phyloP scores from a whole-genome alignment of 176 grass and related monocot genomes.

The Hyparrhenia diplandra region DNA sequence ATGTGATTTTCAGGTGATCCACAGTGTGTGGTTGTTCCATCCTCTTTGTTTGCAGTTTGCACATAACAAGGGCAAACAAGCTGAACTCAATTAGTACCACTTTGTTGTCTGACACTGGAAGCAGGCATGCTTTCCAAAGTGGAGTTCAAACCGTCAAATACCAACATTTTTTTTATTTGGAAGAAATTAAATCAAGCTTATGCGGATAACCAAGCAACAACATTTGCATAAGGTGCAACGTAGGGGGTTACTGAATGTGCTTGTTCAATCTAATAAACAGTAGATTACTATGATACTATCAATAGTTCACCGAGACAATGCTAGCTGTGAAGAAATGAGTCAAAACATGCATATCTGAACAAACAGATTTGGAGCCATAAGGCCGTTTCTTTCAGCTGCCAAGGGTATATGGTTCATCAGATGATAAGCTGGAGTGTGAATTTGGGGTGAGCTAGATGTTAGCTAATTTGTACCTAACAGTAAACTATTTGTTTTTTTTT shows the following conservation, averaged over 20 bases:
- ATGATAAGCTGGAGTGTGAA: not conserved
- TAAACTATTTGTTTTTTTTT: too few species aligned
- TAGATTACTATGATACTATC: not conserved
- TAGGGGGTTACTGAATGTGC: not conserved
- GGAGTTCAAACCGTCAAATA: not conserved
- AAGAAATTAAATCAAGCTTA: not conserved
- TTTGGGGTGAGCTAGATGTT: not conserved
- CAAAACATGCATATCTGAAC: not conserved
- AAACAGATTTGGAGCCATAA: not conserved
- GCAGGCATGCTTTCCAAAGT: not conserved
- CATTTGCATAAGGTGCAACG: not conserved
- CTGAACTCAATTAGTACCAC: not conserved
- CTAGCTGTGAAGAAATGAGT: not conserved
- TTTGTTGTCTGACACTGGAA: not conserved
- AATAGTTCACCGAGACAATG: not conserved
- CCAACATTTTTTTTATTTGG: not conserved
- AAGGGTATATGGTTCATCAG: not conserved
- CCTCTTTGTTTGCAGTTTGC: conserved; percentile 58
- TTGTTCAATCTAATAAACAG: not conserved
- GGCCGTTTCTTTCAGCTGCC: not conserved
- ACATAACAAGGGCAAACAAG: conserved; percentile 35
- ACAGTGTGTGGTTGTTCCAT: conserved; percentile 82
- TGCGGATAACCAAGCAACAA: not conserved
- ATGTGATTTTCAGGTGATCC: conserved; percentile 62
- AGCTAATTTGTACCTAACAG: not conserved